phyloP scores from a whole-genome alignment of 164 flowering plant genomes.

The Akebia trifoliata region DNA sequence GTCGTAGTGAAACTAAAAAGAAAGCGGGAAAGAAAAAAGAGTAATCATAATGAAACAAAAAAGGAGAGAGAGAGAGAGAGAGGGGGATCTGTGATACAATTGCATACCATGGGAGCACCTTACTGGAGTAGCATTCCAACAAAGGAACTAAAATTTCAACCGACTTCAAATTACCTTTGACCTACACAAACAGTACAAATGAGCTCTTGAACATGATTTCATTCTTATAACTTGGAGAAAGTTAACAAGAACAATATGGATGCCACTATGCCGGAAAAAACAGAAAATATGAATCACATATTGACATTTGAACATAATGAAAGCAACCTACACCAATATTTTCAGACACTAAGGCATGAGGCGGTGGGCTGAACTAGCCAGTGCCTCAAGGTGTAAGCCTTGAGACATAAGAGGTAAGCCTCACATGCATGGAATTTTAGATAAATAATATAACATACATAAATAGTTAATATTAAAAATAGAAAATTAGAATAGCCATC shows the following conservation, averaged over 20 bases:
- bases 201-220: neutral
- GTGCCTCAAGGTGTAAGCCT: too few relatives aligned
- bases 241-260: neutral
- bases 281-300: neutral
- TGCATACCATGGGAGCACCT: constrained; percentile 75
- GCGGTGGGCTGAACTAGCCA: too few relatives aligned
- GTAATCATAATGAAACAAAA: too few relatives aligned
- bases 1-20: neutral
- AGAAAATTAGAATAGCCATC: too few relatives aligned
- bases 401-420: too few relatives aligned
- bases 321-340: neutral
- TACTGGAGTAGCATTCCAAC: constrained; percentile 53
- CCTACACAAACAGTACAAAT: constrained; percentile 32
- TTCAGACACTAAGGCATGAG: too few relatives aligned
- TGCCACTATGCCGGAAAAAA: neutral
- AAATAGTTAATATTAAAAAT: too few relatives aligned
- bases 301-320: neutral
- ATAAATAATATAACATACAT: too few relatives aligned
- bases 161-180: constrained; percentile 38
- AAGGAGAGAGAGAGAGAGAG: constrained; percentile 2
- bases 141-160: constrained; percentile 34
- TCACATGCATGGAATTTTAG: too few relatives aligned
- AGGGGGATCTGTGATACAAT: too few relatives aligned
- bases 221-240: constrained; percentile 3
- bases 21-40: neutral